Evolutionary conservation across 441 rosid species (phyloP).

Genomic region (Syzygium syzygioides): DNA sequence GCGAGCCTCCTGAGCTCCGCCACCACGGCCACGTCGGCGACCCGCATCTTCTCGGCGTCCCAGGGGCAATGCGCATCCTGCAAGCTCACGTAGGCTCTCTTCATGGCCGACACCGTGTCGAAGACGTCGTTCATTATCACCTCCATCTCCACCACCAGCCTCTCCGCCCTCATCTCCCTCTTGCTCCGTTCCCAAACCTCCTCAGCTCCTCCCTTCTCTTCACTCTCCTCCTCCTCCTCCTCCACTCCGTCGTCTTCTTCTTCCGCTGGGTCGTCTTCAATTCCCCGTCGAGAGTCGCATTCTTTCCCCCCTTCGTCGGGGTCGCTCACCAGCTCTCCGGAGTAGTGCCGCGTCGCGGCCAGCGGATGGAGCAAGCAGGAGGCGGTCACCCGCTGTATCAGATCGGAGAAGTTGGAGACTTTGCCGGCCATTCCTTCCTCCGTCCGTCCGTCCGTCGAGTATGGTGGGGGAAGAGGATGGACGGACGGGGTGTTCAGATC

Average conservation of each 20-base stretch:
- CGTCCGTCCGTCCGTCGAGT: constrained; percentile 14
- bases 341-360: constrained; percentile 45
- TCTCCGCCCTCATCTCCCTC: constrained; percentile 26
- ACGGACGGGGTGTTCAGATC: background rate
- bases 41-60: constrained; percentile 89
- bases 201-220: background rate
- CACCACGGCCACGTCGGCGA: constrained; percentile 75
- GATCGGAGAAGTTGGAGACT: constrained; percentile 79
- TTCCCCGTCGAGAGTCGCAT: background rate
- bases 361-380: constrained; percentile 88
- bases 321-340: constrained; percentile 18
- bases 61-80: constrained; percentile 96
- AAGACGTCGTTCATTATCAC: constrained; percentile 66
- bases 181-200: background rate
- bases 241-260: constrained; percentile 17
- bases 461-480: too few relatives aligned
- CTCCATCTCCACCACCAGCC: constrained; percentile 53
- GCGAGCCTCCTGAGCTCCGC: constrained; percentile 73
- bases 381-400: constrained; percentile 83
- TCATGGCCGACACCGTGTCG: constrained; percentile 64
- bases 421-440: constrained; percentile 59
- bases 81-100: constrained; percentile 61
- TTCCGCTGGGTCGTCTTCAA: background rate
- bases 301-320: constrained; percentile 17
- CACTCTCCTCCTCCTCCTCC: constrained; percentile 3